Base-by-base conservation (phyloP, 768 basidiomycete species). In the Suillus bovinus region DNA sequence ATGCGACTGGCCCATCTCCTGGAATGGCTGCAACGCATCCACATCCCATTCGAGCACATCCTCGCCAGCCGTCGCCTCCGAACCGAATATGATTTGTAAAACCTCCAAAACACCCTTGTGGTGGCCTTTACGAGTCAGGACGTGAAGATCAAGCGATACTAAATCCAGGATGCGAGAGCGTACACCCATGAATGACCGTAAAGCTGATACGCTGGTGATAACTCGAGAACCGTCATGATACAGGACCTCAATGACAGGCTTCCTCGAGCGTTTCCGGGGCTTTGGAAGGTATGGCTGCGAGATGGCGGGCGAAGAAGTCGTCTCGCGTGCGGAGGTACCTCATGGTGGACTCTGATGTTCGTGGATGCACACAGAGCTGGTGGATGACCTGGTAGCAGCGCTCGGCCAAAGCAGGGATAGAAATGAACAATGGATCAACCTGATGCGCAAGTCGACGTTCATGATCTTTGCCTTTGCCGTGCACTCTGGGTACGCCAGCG, bases 271-370 rank as follows among this genome's bases (percentile, higher is more conserved):
- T 77, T 31, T 81, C 73, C 0, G 91, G 88, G 0, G 83, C 82
- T 61, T 81, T 80, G 31, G 87, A 84, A 2, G 94, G 91, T 33
- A 96, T 81, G 13, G 81, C 84, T 7, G 86, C 83, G n/a, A 96
- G 82, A 70, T 97, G 95, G 2, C 91, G 84, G 4, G 86, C 86
- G 69, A 95, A 94, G 78, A 95, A 98, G 69, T 95, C 88, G 72
- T 96, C 91, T 10, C 89, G 81, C 2, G 91, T 93, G 39, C 92
- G 88, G 38, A 97, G 82, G 70, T 96, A 97, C 0, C 93, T 86
- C 76, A 91, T 88, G 5, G 86, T 88, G 60, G 88, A 86, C 39
- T 88, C 86, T 0, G 91, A 91, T 0, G 95, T 96, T 44, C 85
- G 81, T 10, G 89, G 84, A 69, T 98, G 93, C n/a, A 87, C 82